Evolutionary conservation across 75 land plant genomes (phyloP).

Genomic region (Cryptomeria japonica): DNA sequence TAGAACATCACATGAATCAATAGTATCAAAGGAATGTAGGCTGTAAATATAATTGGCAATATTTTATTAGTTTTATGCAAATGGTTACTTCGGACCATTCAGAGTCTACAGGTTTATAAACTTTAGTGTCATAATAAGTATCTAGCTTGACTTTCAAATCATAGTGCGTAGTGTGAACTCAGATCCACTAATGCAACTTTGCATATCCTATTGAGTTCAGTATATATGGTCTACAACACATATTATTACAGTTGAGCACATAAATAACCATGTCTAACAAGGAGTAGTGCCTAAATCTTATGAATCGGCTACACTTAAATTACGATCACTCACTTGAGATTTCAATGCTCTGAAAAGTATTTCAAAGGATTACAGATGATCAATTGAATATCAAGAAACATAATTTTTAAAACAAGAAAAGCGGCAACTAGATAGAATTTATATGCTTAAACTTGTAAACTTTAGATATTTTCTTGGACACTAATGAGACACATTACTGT

Average conservation of each 20-base stretch:
- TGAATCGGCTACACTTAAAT: neutral
- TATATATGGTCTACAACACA: neutral
- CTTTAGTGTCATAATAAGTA: neutral
- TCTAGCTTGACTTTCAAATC: neutral
- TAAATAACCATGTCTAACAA: neutral
- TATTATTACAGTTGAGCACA: neutral
- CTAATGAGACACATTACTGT: neutral
- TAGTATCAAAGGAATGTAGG: neutral
- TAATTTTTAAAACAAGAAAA: too few relatives aligned
- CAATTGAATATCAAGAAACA: too few relatives aligned
- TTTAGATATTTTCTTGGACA: neutral
- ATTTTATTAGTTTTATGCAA: neutral
- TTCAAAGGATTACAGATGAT: neutral
- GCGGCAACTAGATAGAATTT: neutral
- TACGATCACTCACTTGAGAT: neutral
- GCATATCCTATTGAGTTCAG: neutral
- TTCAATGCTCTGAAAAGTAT: neutral
- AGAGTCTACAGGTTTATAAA: too few relatives aligned
- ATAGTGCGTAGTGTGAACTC: neutral
- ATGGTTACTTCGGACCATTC: neutral
- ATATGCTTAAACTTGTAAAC: neutral
- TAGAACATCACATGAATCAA: neutral
- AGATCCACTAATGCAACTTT: neutral
- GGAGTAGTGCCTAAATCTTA: neutral
- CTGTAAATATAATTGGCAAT: neutral